Conservation (phyloP, 148 eudicot genomes). For the Spergularia bocconei region DNA sequence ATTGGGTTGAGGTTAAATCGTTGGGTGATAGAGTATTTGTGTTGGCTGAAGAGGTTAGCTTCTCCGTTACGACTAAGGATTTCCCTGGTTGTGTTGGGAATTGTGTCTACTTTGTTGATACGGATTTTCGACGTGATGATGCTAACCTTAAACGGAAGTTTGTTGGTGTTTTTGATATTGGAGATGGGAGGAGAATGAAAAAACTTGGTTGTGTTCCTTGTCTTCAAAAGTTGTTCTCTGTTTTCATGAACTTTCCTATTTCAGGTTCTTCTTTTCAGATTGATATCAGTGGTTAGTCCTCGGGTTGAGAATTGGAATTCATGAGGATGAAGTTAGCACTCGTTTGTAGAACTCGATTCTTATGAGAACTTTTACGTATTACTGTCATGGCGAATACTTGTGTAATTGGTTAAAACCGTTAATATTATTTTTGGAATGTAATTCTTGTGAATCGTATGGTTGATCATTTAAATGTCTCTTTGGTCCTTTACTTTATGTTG, state of each 20-base stretch:
- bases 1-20: conserved; percentile 21
- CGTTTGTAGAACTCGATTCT: no score
- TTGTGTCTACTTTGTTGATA: conserved; percentile 17
- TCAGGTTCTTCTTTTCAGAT: no score
- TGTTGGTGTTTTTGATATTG: conserved; percentile 15
- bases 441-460: no score
- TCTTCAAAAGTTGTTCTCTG: not conserved
- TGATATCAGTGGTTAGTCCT: no score
- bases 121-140: not conserved
- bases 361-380: no score
- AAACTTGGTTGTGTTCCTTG: conserved; percentile 1
- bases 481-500: no score
- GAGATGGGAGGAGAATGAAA: conserved; percentile 2
- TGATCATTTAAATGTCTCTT: no score
- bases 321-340: no score
- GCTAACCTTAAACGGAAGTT: not conserved
- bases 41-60: conserved; percentile 3
- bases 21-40: conserved; percentile 19
- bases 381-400: no score
- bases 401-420: no score
- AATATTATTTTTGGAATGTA: no score
- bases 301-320: no score
- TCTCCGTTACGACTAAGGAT: conserved; percentile 7
- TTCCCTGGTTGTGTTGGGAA: conserved; percentile 13
- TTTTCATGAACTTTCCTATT: not conserved